These are phyloP conservation scores for Albifimbria verrucaria DNA, from an alignment of 2,329 filamentous ascomycete genomes.

Conservation along the genomic window DNA sequence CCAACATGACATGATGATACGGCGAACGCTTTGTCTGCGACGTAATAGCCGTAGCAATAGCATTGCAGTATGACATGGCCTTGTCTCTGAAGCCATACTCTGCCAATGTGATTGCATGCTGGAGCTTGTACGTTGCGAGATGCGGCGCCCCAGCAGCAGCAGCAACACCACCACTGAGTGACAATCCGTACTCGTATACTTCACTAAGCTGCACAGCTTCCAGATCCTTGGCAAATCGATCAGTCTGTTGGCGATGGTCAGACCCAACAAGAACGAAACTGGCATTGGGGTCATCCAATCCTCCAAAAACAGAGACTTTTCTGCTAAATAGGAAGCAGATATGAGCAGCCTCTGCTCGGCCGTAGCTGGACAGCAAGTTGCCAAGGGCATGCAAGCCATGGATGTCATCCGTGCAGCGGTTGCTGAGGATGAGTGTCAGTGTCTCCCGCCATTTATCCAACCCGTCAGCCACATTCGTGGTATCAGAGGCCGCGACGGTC, in stretches of 20 bases:
- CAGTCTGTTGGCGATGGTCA: slow-evolving; percentile 69
- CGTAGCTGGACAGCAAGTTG: slow-evolving; percentile 78
- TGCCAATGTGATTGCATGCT: slow-evolving; percentile 79
- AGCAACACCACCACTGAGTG: slow-evolving; percentile 57
- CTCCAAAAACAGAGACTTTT: slow-evolving; percentile 68
- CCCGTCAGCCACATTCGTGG: slow-evolving; percentile 75
- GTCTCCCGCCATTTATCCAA: slow-evolving; percentile 95
- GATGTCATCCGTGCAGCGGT: slow-evolving; percentile 77
- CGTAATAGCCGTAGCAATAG: slow-evolving; percentile 71
- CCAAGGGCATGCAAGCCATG: slow-evolving; percentile 78
- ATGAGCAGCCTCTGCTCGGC: slow-evolving; percentile 85
- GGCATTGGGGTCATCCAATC: slow-evolving; percentile 74
- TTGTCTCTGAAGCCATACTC: slow-evolving; percentile 80
- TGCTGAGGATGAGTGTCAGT: slow-evolving; percentile 78
- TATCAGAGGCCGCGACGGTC: slow-evolving; percentile 58
- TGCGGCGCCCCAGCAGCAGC: slow-evolving; percentile 66
- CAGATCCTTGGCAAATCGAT: slow-evolving; percentile 73
- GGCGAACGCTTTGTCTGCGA: slow-evolving; percentile 79
- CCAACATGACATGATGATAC: slow-evolving; percentile 77
- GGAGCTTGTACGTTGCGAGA: slow-evolving; percentile 84
- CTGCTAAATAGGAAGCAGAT: slow-evolving; percentile 90
- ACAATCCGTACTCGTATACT: slow-evolving; percentile 86
- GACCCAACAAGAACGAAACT: slow-evolving; percentile 82
- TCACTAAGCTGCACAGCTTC: slow-evolving; percentile 94
- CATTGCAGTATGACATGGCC: slow-evolving; percentile 88